phyloP scores from a whole-genome alignment of 306 rosid species.

The Vachellia collinsii region DNA sequence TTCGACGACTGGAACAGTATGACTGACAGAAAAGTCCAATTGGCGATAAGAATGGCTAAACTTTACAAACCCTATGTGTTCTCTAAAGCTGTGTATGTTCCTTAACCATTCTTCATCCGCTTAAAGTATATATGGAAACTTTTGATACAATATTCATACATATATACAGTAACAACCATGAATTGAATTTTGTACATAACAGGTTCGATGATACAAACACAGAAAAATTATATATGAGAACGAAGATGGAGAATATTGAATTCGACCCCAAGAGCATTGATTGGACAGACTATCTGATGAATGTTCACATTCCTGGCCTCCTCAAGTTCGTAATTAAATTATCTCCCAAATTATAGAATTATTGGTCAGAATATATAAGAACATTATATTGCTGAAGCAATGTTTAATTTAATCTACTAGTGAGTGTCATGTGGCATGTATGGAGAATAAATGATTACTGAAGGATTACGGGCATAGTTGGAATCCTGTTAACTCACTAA shows the following conservation, averaged over 20 bases:
- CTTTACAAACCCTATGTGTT: not conserved
- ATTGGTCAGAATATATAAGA: not conserved
- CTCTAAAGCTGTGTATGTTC: not conserved
- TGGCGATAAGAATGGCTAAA: not conserved
- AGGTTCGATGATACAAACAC: not conserved
- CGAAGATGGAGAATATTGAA: not conserved
- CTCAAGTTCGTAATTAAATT: not conserved
- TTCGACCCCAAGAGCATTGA: not conserved
- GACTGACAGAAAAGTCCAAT: not conserved
- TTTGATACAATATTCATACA: not conserved
- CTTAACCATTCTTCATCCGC: not conserved
- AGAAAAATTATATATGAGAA: not conserved
- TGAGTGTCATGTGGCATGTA: not conserved
- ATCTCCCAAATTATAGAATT: not conserved
- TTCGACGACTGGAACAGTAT: not conserved
- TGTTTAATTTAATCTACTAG: not conserved
- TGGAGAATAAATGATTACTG: too few species aligned
- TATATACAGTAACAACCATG: not conserved
- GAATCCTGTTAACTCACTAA: too few species aligned
- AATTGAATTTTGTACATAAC: not conserved
- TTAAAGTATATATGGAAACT: not conserved
- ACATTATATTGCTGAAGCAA: not conserved
- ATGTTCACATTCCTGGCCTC: slow-evolving; percentile 6
- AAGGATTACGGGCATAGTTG: too few species aligned
- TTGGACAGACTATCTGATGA: not conserved